Evolutionary conservation across 2,329 filamentous ascomycete genomes (phyloP), one percentile per base, ranked within the genome.

Genomic region (Colletotrichum sojae): DNA sequence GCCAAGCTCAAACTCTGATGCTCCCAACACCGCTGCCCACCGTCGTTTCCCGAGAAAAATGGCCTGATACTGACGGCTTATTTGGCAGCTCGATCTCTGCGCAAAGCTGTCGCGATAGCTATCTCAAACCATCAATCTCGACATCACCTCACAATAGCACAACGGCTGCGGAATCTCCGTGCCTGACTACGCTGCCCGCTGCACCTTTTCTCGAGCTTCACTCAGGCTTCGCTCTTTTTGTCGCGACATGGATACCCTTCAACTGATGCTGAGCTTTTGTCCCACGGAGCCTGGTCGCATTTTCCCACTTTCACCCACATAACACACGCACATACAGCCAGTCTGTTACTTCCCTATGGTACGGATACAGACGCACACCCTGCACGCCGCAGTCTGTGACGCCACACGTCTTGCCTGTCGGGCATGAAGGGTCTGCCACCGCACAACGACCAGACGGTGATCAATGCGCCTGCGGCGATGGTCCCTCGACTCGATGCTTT

Each of bases 61-160:
- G 62, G 56, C 63, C 55, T 67, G 56, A 69, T 67, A 69, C 27
- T 59, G 43, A 36, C 67, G 55, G 66, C 55, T 69, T 69, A 53
- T 67, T 67, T 61, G 62, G 67, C 62, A 66, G 49, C 18, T 55
- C 67, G 67, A 69, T 69, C 67, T 69, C 56, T 61, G n/a, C 56
- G 53, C 43, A 18, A 69, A 57, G 43, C 56, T 69, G 16, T 51
- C 18, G 55, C 55, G n/a, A 60, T 46, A 69, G 51, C 67, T 66
- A 69, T 69, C 67, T 69, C 63, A 69, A 67, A 69, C 67, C 36
- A 67, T 61, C 49, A 66, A 16, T 25, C 45, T 15, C 31, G 40
- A 20, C 40, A 22, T 61, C 63, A 22, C 51, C 55, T 43, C 43
- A 59, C n/a, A 36, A 36, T 36, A 25, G 5, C 22, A 40, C 39